phyloP scores from a whole-genome alignment of 257 asterid genomes.

The Marsdenia floribunda region DNA sequence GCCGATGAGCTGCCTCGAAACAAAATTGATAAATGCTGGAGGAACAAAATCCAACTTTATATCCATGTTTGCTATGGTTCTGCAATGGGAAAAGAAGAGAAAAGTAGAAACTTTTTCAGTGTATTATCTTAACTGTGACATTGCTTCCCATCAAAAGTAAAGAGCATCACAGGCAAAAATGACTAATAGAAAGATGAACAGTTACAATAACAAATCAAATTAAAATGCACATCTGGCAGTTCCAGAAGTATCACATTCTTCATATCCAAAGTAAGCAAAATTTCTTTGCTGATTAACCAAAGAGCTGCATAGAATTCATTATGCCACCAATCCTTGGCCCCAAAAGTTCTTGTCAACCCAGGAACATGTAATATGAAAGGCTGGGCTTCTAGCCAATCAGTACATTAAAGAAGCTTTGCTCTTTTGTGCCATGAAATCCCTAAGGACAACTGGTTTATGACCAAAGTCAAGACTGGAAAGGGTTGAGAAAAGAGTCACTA shows the following conservation, averaged over 20 bases:
- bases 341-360: background rate
- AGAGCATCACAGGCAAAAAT: background rate
- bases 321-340: background rate
- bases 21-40: slow-evolving; percentile 70
- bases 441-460: background rate
- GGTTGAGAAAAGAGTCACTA: background rate
- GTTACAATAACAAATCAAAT: background rate
- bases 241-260: background rate
- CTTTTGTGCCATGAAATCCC: background rate
- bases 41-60: slow-evolving; percentile 70
- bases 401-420: background rate
- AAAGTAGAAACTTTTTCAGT: background rate
- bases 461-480: background rate
- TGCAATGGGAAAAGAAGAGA: slow-evolving; percentile 26
- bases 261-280: background rate
- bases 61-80: slow-evolving; percentile 83
- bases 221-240: background rate
- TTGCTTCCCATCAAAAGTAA: background rate
- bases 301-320: background rate
- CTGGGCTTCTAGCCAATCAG: background rate
- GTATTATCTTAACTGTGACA: background rate
- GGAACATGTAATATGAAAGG: background rate
- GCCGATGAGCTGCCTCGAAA: slow-evolving; percentile 82
- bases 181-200: background rate
- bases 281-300: background rate